Conservation (phyloP, 139 green algal species). For the Gonium pectorale region DNA sequence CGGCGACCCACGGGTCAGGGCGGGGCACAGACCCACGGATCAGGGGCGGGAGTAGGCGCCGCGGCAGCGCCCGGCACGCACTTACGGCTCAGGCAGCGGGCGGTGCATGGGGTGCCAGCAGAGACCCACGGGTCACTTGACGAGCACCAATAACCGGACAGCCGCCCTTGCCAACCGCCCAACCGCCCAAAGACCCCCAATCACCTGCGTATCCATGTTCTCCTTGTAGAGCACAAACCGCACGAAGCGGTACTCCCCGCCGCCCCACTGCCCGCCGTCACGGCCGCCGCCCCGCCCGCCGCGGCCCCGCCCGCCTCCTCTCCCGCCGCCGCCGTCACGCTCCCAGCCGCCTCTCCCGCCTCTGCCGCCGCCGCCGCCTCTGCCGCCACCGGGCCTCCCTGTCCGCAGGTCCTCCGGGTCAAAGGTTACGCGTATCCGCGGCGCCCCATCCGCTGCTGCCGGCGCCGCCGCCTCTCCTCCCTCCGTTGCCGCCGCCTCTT, state of each 20-base stretch:
- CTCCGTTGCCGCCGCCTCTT: too few relatives aligned
- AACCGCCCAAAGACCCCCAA: neutral
- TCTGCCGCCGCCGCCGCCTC: neutral
- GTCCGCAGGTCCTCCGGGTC: neutral
- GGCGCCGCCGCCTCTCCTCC: too few relatives aligned
- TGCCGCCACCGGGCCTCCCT: neutral
- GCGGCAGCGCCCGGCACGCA: too few relatives aligned
- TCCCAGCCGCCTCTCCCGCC: neutral
- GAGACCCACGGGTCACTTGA: too few relatives aligned
- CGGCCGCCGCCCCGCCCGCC: neutral
- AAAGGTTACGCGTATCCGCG: too few relatives aligned
- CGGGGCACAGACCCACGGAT: neutral
- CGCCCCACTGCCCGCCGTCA: slow-evolving; percentile 53
- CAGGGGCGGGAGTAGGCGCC: too few relatives aligned
- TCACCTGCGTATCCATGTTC: slow-evolving; percentile 88
- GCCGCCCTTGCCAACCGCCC: too few relatives aligned
- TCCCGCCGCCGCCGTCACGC: neutral
- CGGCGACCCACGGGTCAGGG: neutral
- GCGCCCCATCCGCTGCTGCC: too few relatives aligned
- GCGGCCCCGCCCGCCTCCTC: neutral
- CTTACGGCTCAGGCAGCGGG: too few relatives aligned
- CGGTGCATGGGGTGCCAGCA: too few relatives aligned
- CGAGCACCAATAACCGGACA: too few relatives aligned
- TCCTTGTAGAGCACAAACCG: slow-evolving; percentile 91
- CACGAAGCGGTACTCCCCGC: slow-evolving; percentile 61